A percentile compares a stretch with the other conserved stretches of the same genome.
phyloP scores from a whole-genome alignment of 495 filamentous ascomycete species.

The Hypoxylon fragiforme region DNA sequence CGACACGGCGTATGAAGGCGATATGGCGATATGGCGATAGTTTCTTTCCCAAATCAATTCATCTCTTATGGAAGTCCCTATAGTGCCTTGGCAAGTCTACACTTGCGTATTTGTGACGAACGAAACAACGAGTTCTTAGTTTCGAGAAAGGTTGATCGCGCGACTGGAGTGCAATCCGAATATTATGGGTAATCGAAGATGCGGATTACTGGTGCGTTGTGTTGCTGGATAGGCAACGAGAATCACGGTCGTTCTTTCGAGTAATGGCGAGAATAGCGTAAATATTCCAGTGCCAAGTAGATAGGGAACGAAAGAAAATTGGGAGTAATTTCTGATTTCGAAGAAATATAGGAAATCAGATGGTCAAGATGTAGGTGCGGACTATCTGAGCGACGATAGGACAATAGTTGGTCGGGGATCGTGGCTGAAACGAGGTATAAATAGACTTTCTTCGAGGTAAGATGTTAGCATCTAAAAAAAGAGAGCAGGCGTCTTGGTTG shows the following conservation, averaged over 20 bases:
- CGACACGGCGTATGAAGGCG: too few relatives aligned
- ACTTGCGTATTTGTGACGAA: conserved; percentile 1
- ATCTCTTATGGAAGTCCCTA: too few relatives aligned
- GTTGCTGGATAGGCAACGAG: background rate
- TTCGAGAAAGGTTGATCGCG: background rate
- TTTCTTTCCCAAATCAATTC: too few relatives aligned
- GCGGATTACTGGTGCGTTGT: background rate
- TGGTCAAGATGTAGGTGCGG: background rate
- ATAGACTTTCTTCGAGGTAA: conserved; percentile 7
- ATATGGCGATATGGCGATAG: too few relatives aligned
- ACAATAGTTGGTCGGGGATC: background rate
- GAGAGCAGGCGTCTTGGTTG: background rate
- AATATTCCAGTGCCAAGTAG: conserved; percentile 1
- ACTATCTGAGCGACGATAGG: conserved; percentile 9
- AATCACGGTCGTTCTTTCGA: background rate
- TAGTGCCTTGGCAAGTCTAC: conserved; percentile 11
- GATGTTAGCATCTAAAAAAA: background rate
- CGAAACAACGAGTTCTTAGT: background rate
- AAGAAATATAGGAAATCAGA: background rate
- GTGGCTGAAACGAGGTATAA: conserved; percentile 9
- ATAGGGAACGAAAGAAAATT: conserved; percentile 1
- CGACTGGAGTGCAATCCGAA: background rate
- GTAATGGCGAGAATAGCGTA: background rate
- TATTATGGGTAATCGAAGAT: background rate
- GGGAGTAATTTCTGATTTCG: background rate